These are phyloP conservation scores for Teunomyces kruisii DNA, from an alignment of 805 yeast species.

Conservation along the genomic window DNA sequence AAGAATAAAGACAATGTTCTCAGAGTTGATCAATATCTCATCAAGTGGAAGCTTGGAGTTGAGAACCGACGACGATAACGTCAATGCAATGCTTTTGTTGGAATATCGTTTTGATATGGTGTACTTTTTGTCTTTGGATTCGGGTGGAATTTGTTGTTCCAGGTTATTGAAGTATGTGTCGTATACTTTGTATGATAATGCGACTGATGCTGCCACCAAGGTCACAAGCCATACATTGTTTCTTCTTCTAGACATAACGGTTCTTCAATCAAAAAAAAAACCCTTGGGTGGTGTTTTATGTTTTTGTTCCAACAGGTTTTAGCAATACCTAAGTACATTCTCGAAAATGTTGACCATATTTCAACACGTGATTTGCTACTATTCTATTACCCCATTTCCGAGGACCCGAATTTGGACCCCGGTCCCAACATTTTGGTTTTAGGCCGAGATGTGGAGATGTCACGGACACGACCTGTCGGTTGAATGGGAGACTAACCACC, in stretches of 20 bases:
- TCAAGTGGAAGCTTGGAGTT: conserved; percentile 36
- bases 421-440: conserved; percentile 1
- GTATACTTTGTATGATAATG: conserved; percentile 33
- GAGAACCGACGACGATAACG: conserved; percentile 42
- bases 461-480: background rate
- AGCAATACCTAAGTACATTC: background rate
- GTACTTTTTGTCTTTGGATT: conserved; percentile 2
- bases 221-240: conserved; percentile 1
- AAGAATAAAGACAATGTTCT: conserved; percentile 42
- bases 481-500: background rate
- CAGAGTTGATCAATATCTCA: conserved; percentile 36
- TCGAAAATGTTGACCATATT: conserved; percentile 1
- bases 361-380: background rate
- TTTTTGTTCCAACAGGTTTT: background rate
- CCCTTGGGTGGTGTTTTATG: background rate
- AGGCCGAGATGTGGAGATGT: conserved; percentile 1
- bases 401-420: background rate
- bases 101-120: conserved; percentile 18
- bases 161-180: conserved; percentile 11
- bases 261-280: background rate
- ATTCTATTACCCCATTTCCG: background rate
- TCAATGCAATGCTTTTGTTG: conserved; percentile 38
- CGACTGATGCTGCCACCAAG: conserved; percentile 33
- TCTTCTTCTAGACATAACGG: conserved; percentile 1
- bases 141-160: conserved; percentile 2